Base-by-base conservation (phyloP, 106 monocot genomes). In the Phalaenopsis aphrodite region DNA sequence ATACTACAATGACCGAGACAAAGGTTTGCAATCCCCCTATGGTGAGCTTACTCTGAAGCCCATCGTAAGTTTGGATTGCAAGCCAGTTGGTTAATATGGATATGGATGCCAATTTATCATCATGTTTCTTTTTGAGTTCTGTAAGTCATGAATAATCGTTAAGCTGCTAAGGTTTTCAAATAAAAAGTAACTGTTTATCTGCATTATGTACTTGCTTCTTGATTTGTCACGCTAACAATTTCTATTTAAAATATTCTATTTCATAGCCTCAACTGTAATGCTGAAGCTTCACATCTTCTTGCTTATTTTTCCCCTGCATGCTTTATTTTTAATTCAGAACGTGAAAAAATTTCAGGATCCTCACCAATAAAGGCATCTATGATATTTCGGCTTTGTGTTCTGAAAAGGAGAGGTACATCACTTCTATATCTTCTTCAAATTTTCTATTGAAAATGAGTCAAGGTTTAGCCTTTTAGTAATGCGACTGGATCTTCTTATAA, bases 381-480 rank as follows among this genome's bases (percentile, higher is more conserved):
- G 98, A 98, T 78, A 93, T 98, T 73, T 98, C 98, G 43, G 94
- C 92, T 23, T 79, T 98, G 61, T 94, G 98, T 86, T 87, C 98
- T 37, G 85, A 89, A 81, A 83, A 89, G 55, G 98, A 98, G 85
- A 98, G 98, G 98, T 16, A 71, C 41, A 71, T 71, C 41, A 38
- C 71, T 71, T 71, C 39, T 39, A 71, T 71, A 41, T 17, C 24
- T 67, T 71, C 39, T 71, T 71, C 14, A n/a, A 65, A 4, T 24
- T 1, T 48, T 52, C 64, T 71, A 41, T 3, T 71, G 14, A 71
- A 36, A 71, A 4, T 71, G 71, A 71, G 38, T 41, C 36, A 38
- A 71, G 39, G 41, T 36, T 30, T 41, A 71, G 64, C 24, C 24
- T 71, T 4, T 71, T 15, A 30, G 3, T 36, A 71, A 36, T 69